Evolutionary conservation across 768 basidiomycete species (phyloP), one percentile per base, ranked within the genome.

Genomic region (Lentinula sp.): DNA sequence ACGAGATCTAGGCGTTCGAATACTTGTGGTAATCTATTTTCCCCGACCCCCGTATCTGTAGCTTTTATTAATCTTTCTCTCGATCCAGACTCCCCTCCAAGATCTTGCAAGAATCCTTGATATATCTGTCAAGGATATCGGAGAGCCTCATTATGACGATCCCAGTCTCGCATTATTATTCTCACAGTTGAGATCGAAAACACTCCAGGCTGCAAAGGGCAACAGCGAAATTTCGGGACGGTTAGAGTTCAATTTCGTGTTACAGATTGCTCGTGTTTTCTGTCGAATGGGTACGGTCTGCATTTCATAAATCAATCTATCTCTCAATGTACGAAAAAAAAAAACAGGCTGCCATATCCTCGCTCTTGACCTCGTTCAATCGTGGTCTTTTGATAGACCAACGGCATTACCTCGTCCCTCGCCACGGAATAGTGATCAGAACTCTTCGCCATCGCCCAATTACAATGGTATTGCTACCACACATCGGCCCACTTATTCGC

Each of bases 181-280:
- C 73, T 90, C 88, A 9, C 91, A 97, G 64, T 77, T 99, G 59
- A 88, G 91, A 64, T 85, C 87, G 36, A 95, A 91, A 77, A 95
- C 95, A 0, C 74, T 98, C 32, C 96, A 98, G 76, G 88, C 96
- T 4, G 91, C 90, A 1, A 88, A 95, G 70, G 96, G 96, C 13
- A 93, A 92, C 0, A 93, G 87, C 66, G 92, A 95, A 67, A 93
- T 98, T 33, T 88, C 92, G 0, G 91, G 90, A 16, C 81, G 83
- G 49, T 85, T 87, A 12, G 96, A 99, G 70, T 98, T 95, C 74
- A 95, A 91, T 69, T 98, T 98, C 71, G 93, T 99, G 9, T 77
- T 95, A 33, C 95, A 98, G 74, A 93, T 94, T 66, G 91, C 95
- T 0, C 85, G 93, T 33, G 91, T 96, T 7, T 95, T 98, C 66